Evolutionary conservation across 2,329 filamentous ascomycete genomes (phyloP), one percentile per base, ranked within the genome.

Genomic region (Byssoonygena ceratinophila): DNA sequence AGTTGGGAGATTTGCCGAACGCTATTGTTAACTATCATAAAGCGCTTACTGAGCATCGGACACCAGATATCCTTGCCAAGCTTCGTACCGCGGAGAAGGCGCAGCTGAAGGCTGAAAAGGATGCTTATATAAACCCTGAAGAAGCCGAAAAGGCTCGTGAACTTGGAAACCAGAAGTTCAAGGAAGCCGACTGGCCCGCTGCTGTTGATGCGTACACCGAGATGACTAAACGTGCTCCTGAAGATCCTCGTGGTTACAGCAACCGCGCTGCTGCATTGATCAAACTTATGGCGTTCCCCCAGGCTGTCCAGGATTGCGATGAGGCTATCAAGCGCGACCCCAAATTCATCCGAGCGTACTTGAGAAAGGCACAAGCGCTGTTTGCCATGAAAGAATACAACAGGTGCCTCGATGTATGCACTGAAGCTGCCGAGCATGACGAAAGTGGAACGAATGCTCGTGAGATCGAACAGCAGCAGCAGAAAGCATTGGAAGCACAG

Each of bases 341-440:
- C 54, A 85, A 84, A 65, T 98, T 98, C 71, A 91, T 97, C 72
- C 83, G 91, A 53, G 92, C 92, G 6, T 97, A 97, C 71, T 85
- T 98, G 62, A 85, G 92, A 67, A 97, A 96, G 77, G 90, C 90
- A 0, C 90, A 97, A 73, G 88, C 89, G 39, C 87, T 91, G 70
- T 89, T 92, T 61, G 89, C 89, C 62, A 98, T 98, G 92, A 87
- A 92, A 70, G 91, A 98, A 71, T 97, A 95, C 77, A 95, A 84
- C 70, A 91, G 90, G 69, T 94, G 87, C 66, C 76, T 97, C 54
- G 92, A 98, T 66, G 85, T 84, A 6, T 95, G 90, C 73, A 81
- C 81, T 36, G 87, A 89, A 66, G 92, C 94, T 0, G 75, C 78
- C 7, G 77, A 82, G 61, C 79, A 94, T 55, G 92, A 98, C 68